Conservation (phyloP, 1,139 yeast genomes). For the Martiniozyma asiatica region DNA sequence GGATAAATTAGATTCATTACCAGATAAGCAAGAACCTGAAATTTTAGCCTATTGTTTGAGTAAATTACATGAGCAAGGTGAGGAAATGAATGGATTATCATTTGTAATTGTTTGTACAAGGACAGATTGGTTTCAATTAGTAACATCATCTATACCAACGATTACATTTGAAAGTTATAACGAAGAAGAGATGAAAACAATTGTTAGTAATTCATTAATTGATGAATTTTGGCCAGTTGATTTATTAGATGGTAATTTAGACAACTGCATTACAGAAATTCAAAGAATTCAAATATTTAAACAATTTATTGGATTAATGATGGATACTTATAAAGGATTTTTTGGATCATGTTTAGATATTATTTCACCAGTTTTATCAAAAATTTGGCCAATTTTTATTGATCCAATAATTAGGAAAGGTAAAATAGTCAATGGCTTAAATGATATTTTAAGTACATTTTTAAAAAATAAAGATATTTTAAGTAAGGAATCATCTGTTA, state of each 20-base stretch:
- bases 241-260: background rate
- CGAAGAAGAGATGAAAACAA: constrained; percentile 13
- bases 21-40: constrained; percentile 13
- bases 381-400: constrained; percentile 20
- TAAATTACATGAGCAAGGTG: constrained; percentile 18
- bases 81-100: constrained; percentile 9
- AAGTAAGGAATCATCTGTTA: constrained; percentile 16
- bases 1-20: constrained; percentile 17
- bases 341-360: constrained; percentile 17
- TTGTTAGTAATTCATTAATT: constrained; percentile 9
- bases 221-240: constrained; percentile 12
- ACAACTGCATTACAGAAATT: constrained; percentile 4
- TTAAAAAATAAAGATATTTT: constrained; percentile 16
- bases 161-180: constrained; percentile 15
- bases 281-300: constrained; percentile 10
- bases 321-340: constrained; percentile 19
- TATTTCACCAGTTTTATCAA: constrained; percentile 16
- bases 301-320: constrained; percentile 16
- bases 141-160: constrained; percentile 16
- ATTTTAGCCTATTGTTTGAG: constrained; percentile 16
- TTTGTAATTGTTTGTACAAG: constrained; percentile 18
- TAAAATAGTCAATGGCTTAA: constrained; percentile 12
- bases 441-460: constrained; percentile 19
- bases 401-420: constrained; percentile 15
- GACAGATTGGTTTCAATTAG: constrained; percentile 15